Base-by-base conservation (phyloP, 805 yeast species). In the Pichia californica region DNA sequence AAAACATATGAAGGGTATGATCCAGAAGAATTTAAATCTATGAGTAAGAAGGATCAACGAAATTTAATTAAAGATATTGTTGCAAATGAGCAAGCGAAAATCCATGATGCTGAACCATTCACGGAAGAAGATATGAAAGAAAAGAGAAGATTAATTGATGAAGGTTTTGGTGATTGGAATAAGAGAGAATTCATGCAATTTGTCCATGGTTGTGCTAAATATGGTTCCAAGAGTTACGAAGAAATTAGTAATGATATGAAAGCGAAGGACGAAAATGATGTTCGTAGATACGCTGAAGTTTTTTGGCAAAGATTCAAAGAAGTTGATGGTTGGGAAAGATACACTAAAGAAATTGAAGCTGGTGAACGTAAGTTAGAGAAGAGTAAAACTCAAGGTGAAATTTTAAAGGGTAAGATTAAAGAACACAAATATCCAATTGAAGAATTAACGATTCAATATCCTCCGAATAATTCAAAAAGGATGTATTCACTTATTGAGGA, bases 391-490 rank as follows among this genome's bases (percentile, higher is more conserved):
- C 91, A 84, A 55, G 77, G 79, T 47, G 69, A 66, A 40, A 62
- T 81, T 9, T 63, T 84, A 30, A 69, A 68, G 2, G 63, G 60
- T 27, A 83, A 83, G 52, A 63, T 83, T 50, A 69, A 69, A 36
- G 73, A 69, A 43, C 67, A 71, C 33, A 66, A 68, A n/a, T 76
- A 73, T 45, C 88, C 89, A 0, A 57, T 83, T 19, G 78, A 78
- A 36, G 79, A 81, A 34, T 63, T 85, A 60, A 63, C 63, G 4
- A 79, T 85, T 20, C 83, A 76, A 43, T 85, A 83, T 47, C 91
- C 93, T 0, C 89, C 89, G n/a, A 84, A 83, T 56, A 84, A 83
- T 57, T 83, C 93, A 11, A 83, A 84, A 55, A 66, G 88, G 52
- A 71, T 83, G 8, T 85, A 82, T 53, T 77, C 85, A 8, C 75